Base-by-base conservation (phyloP, 2,329 filamentous ascomycete genomes). In the Colletotrichum sp. region DNA sequence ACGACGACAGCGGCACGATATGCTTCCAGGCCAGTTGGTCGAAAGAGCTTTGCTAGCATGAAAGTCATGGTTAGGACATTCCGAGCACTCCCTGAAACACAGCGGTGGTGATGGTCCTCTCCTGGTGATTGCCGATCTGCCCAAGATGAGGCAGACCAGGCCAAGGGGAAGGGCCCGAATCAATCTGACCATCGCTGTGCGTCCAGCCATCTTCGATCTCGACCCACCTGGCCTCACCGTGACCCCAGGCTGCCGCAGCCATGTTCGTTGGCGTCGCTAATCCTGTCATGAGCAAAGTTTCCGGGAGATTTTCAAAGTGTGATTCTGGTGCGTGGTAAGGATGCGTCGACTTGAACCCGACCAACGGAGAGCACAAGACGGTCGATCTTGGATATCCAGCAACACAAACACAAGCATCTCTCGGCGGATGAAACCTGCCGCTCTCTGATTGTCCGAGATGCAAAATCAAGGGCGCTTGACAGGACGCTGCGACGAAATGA, bases 171-270 rank as follows among this genome's bases (percentile, higher is more conserved):
- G 64, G 64, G 24, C 24, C 30, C 63, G 44, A 66, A 15, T 52
- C 44, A 52, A 62, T 69, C 70, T 57, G 49, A 59, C 44, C 62
- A 65, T 66, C 21, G 64, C 39, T 66, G 10, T 30, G 64, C 65
- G 71, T 59, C 55, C 71, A 52, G 65, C 66, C 65, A n/a, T 52
- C 10, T 34, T 72, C 69, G 49, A 72, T 72, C 71, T 69, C 55
- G 34, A 36, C 44, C 71, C 65, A 63, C 57, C 65, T 63, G 21
- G 52, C 65, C 64, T 28, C 36, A 30, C 21, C 24, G 60, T 28
- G 28, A 62, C 34, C 36, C 30, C 8, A 34, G 21, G 21, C 30
- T 69, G 30, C 70, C 55, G 26, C 64, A 18, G 30, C 28, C n/a
- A n/a, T 44, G 15, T 34, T 68, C 30, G 24, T 71, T 24, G 39